A percentile compares a stretch with the other conserved stretches of the same genome.
Conservation (phyloP, 345 rosid species). For the Rhodomyrtus tomentosa region DNA sequence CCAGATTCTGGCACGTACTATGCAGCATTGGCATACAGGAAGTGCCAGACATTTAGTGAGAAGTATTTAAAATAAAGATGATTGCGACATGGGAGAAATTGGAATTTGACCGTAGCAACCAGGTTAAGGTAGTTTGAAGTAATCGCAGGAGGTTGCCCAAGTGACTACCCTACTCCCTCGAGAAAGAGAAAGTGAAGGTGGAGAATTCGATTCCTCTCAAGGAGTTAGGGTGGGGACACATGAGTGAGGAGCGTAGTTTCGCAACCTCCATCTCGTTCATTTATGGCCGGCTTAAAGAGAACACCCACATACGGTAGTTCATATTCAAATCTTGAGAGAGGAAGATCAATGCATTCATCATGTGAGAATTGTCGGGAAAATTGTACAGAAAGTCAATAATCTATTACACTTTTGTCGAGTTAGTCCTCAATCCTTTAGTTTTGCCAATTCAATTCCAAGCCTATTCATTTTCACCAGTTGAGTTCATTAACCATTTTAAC, state of each 20-base stretch:
- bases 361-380: not conserved
- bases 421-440: no score
- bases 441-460: no score
- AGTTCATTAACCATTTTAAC: no score
- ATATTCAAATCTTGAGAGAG: not conserved
- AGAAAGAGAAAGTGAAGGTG: accelerated
- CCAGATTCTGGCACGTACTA: not conserved
- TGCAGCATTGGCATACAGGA: not conserved
- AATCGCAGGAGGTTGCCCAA: no score
- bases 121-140: not conserved
- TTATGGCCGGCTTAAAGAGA: not conserved
- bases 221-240: no score
- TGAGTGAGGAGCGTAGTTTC: not conserved
- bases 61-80: not conserved
- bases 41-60: not conserved
- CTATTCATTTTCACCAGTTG: no score
- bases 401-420: no score
- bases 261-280: not conserved
- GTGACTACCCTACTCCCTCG: no score
- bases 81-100: not conserved
- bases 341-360: not conserved
- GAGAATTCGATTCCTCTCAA: no score
- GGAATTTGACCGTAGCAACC: not conserved
- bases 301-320: not conserved
- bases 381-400: no score